Conservation (phyloP, 305 asterid species). For the Solanum hybrid region DNA sequence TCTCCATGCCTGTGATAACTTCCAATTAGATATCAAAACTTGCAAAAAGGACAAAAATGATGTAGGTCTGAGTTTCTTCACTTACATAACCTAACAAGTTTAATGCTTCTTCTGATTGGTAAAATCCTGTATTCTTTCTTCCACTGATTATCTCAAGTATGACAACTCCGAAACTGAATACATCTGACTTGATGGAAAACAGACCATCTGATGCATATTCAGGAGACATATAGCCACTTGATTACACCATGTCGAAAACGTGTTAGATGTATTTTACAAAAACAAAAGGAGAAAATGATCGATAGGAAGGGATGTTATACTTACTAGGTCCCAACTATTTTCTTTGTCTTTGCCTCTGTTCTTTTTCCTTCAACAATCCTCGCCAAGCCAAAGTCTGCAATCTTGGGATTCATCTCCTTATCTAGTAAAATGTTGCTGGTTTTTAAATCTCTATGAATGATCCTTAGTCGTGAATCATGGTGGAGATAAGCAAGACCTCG, state of each 20-base stretch:
- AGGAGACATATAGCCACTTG: not conserved
- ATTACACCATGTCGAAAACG: too few relatives aligned
- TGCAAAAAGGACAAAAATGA: too few relatives aligned
- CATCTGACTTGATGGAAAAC: not conserved
- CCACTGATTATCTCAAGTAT: not conserved
- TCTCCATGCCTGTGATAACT: not conserved
- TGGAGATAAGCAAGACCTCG: conserved; percentile 2
- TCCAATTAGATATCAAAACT: too few relatives aligned
- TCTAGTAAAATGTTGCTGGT: not conserved
- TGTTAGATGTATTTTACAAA: too few relatives aligned
- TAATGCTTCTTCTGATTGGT: too few relatives aligned
- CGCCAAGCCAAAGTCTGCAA: not conserved
- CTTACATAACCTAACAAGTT: too few relatives aligned
- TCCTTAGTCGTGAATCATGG: not conserved
- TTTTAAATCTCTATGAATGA: too few relatives aligned
- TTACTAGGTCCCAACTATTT: not conserved
- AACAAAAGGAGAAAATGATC: too few relatives aligned
- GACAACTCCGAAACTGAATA: not conserved
- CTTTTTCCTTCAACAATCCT: not conserved
- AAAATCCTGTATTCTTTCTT: not conserved
- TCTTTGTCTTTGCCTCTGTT: not conserved
- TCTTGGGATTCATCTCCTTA: not conserved
- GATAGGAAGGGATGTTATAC: not conserved
- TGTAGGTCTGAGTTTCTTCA: too few relatives aligned
- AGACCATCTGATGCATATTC: not conserved